These are phyloP conservation scores for Tylopilus sp. DNA, from an alignment of 768 basidiomycete species.

Conservation along the genomic window DNA sequence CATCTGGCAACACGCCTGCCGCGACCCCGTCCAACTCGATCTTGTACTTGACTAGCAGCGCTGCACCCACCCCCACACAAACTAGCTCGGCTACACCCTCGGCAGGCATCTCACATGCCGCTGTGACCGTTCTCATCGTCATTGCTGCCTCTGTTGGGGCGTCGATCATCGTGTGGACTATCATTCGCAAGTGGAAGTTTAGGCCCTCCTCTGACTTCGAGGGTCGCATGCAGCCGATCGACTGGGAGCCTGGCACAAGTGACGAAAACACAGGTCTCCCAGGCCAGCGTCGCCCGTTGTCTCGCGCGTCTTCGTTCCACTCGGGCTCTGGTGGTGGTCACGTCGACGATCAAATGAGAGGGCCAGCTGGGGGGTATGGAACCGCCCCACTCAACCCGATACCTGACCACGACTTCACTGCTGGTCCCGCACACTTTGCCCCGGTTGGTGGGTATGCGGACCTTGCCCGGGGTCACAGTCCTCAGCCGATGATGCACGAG, in stretches of 20 bases:
- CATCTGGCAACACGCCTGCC: conserved; percentile 33
- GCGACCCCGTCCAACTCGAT: conserved; percentile 46
- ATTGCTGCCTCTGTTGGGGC: conserved; percentile 68
- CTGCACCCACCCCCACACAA: conserved; percentile 21
- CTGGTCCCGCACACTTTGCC: conserved; percentile 52
- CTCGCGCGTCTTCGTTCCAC: conserved; percentile 68
- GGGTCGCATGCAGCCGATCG: conserved; percentile 81
- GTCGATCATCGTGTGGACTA: conserved; percentile 75
- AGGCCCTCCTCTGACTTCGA: conserved; percentile 77
- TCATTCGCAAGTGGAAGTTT: conserved; percentile 92
- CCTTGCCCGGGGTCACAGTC: conserved; percentile 70
- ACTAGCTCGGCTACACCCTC: conserved; percentile 16
- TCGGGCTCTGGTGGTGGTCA: conserved; percentile 42
- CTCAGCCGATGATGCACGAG: conserved; percentile 54
- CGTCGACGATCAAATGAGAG: conserved; percentile 34
- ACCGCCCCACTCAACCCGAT: conserved; percentile 39
- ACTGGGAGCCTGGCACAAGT: conserved; percentile 70
- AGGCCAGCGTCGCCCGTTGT: conserved; percentile 47
- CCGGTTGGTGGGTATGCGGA: conserved; percentile 82
- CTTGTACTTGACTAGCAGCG: conserved; percentile 34
- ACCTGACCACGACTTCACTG: conserved; percentile 77
- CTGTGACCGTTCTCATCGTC: conserved; percentile 62
- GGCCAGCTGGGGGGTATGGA: conserved; percentile 31
- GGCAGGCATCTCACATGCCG: conserved; percentile 42
- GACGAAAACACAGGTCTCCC: conserved; percentile 45